Conservation (phyloP, 352 stramenopile genomes). For the Phytophthora uliginosa region DNA sequence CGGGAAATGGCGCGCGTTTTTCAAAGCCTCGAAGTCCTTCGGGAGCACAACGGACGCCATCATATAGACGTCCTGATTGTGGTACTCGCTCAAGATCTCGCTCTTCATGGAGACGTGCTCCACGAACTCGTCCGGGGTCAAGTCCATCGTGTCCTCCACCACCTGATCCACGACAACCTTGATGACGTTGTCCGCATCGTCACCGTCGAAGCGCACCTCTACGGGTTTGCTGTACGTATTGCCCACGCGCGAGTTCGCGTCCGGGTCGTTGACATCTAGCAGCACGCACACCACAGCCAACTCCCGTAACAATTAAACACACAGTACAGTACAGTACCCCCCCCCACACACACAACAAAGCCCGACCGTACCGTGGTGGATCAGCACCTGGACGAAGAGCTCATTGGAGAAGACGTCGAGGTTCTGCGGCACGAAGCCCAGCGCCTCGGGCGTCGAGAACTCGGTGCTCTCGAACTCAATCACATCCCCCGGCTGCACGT, state of each 20-base stretch:
- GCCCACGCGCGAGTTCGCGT: constrained; percentile 67
- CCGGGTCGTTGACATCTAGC: constrained; percentile 71
- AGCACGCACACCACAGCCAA: neutral
- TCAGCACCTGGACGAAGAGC: constrained; percentile 73
- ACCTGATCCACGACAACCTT: constrained; percentile 63
- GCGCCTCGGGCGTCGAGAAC: constrained; percentile 64
- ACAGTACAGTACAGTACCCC: neutral
- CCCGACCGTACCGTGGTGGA: constrained; percentile 61
- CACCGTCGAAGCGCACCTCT: constrained; percentile 43
- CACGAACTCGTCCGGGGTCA: constrained; percentile 63
- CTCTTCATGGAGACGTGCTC: constrained; percentile 80
- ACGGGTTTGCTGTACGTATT: constrained; percentile 75
- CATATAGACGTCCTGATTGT: constrained; percentile 76
- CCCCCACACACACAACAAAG: neutral
- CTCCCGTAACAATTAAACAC: neutral
- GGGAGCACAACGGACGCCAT: constrained; percentile 73
- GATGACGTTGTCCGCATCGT: constrained; percentile 43
- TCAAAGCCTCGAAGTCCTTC: constrained; percentile 56
- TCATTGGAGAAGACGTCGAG: constrained; percentile 52
- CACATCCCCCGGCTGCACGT: constrained; percentile 59
- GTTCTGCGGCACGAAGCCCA: constrained; percentile 71
- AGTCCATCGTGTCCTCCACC: constrained; percentile 54
- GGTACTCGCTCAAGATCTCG: constrained; percentile 72
- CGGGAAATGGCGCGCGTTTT: constrained; percentile 44
- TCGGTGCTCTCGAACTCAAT: constrained; percentile 76